Base-by-base conservation (phyloP, 768 basidiomycete genomes). In the Trametes meyenii region DNA sequence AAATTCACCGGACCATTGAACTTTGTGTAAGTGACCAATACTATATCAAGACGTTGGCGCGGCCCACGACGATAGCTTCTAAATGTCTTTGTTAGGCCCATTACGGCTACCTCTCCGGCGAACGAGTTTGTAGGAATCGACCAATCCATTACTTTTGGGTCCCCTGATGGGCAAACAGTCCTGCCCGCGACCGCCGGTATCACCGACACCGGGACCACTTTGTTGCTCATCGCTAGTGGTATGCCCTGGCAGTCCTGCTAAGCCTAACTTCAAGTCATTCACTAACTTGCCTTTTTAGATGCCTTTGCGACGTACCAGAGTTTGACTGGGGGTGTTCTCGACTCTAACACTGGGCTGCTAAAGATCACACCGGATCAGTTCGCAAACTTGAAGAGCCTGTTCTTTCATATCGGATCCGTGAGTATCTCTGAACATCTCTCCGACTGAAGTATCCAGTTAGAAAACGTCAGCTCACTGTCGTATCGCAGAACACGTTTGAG, bases 151-250 rank as follows among this genome's bases (percentile, higher is more conserved):
- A 62, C 52, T 4, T 69, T 65, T 21, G 72, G 71, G 23, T 50
- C 62, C 16, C 50, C 45, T 7, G n/a, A 5, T 5, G 58, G 58
- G 0, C 73, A 74, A 3, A 68, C 70, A 23, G 68, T 82, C 35
- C 55, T 76, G 11, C 56, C 64, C 17, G 61, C 56, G 16, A 75
- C 76, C 16, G 68, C 79, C 8, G 80, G 81, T 8, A 78, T 81
- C 55, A 77, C 81, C 23, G 81, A 81, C 61, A 79, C 77, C 24
- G 77, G 80, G 26, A 81, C 83, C 19, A 81, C 83, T 7, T 69
- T 83, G 29, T 63, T 85, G 1, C 74, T 85, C 38, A 67, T 85
- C 44, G 82, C 83, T 12, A 81, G 80, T 2, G 60, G 58, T 60
- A 16, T 14, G 57, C 26, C n/a, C n/a, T n/a, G n/a, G 2, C 10